Base-by-base conservation (phyloP, 805 yeast genomes). In the Candida caryicola region DNA sequence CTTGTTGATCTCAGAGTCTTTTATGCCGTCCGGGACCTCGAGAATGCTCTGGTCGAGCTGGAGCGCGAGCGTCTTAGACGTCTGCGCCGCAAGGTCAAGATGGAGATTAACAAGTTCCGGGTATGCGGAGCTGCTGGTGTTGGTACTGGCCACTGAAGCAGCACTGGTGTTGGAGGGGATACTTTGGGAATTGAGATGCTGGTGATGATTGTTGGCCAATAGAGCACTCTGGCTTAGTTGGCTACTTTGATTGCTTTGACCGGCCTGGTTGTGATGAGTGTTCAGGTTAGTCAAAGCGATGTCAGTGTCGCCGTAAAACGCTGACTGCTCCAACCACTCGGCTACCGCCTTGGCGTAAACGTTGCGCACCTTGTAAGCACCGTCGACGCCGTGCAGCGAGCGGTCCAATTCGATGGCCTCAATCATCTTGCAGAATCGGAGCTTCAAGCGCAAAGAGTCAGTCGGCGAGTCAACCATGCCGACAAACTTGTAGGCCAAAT, bases 21-120 rank as follows among this genome's bases (percentile, higher is more conserved):
- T 68, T 9, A 71, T 65, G 19, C 77, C 80, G 40, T 69, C 82
- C 25, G 76, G 82, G 17, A 74, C 70, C 40, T 81, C 90, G 30
- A 82, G 55, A 3, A 82, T 73, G 23, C 82, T 55, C n/a, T 72
- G 68, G 18, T 73, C 74, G 17, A 85, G 67, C 15, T 81, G 67
- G 16, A 72, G 54, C 2, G 82, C 72, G 37, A 85, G 57, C 15
- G 81, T 77, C 45, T 71, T 71, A 0, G 85, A 76, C 31, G 82
- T 70, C 51, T 83, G 90, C 5, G 74, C 69, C 0, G 84, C 79
- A n/a, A 81, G 66, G 54, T 81, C 87, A 33, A 79, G 59, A 38
- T 71, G 69, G 23, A 78, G 54, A 43, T 69, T 73, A 18, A 71
- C 76, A 29, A 67, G 43, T 34, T 77, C 82, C 13, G 39, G 71